Evolutionary conservation across 352 stramenopile species (phyloP).

Genomic region (Pythium folliculosum): DNA sequence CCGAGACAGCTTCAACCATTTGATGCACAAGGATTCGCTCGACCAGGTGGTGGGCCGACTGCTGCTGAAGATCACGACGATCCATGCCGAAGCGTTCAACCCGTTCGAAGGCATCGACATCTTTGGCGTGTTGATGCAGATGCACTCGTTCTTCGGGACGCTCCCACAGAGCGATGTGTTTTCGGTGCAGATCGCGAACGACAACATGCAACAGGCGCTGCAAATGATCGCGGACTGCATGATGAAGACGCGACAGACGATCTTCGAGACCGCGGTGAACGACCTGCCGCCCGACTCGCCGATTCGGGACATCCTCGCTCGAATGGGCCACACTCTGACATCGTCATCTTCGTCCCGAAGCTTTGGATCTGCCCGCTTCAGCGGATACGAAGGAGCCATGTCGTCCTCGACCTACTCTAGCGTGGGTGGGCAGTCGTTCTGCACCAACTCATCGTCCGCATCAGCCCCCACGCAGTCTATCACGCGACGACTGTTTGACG

Average conservation of each 20-base stretch:
- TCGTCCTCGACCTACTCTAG: slow-evolving; percentile 14
- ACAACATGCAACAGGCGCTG: slow-evolving; percentile 75
- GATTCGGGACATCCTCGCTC: slow-evolving; percentile 38
- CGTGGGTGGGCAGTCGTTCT: slow-evolving; percentile 16
- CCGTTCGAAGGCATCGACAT: slow-evolving; percentile 82
- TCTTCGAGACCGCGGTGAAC: slow-evolving; percentile 61
- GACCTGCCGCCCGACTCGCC: slow-evolving; percentile 32
- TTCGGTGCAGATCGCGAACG: slow-evolving; percentile 67
- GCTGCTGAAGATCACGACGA: slow-evolving; percentile 60
- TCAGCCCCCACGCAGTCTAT: slow-evolving; percentile 31
- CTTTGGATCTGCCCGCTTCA: slow-evolving; percentile 24
- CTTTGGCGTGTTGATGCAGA: slow-evolving; percentile 83
- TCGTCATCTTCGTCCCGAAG: slow-evolving; percentile 23
- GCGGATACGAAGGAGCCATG: slow-evolving; percentile 26
- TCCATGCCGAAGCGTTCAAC: slow-evolving; percentile 57
- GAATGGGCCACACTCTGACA: slow-evolving; percentile 39
- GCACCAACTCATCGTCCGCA: not conserved
- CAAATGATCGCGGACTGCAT: slow-evolving; percentile 69
- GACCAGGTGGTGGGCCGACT: slow-evolving; percentile 79
- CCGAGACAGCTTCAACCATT: slow-evolving; percentile 64
- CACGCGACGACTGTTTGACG: slow-evolving; percentile 57
- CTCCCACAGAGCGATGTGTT: slow-evolving; percentile 65
- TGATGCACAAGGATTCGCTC: slow-evolving; percentile 76
- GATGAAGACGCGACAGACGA: slow-evolving; percentile 45
- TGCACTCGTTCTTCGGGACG: slow-evolving; percentile 86